A percentile compares a stretch with the other conserved stretches of the same genome.
phyloP scores from a whole-genome alignment of 2,329 filamentous ascomycete species.

The Penicillium griseofulvum region DNA sequence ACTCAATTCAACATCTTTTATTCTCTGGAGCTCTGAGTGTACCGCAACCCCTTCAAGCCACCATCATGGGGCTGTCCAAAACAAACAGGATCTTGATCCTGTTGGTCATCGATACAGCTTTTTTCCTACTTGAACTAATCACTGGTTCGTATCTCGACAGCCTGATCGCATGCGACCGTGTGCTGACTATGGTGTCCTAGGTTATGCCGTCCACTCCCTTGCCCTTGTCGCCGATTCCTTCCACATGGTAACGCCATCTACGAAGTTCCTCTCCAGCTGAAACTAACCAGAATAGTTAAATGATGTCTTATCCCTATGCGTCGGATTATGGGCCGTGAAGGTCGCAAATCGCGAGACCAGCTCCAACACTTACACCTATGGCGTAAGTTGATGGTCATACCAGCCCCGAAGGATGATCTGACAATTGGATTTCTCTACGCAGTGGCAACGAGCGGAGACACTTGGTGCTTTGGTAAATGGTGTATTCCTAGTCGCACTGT shows the following conservation, averaged over 20 bases:
- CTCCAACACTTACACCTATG: conserved; percentile 92
- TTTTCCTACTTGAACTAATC: conserved; percentile 86
- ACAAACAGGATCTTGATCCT: conserved; percentile 88
- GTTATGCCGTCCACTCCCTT: conserved; percentile 84
- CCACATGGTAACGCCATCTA: conserved; percentile 71
- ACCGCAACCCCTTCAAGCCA: conserved; percentile 14
- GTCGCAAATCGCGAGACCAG: conserved; percentile 75
- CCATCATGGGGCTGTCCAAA: conserved; percentile 81
- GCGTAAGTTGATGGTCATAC: conserved; percentile 56
- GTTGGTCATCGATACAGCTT: conserved; percentile 81
- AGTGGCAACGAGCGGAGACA: conserved; percentile 97
- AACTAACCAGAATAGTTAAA: conserved; percentile 63
- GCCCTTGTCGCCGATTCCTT: conserved; percentile 96
- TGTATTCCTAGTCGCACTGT: conserved; percentile 94
- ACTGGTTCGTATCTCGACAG: conserved; percentile 53
- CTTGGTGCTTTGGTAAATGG: conserved; percentile 95
- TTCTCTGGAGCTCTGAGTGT: conserved; percentile 21
- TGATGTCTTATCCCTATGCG: conserved; percentile 90
- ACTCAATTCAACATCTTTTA: no score
- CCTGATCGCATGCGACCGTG: not conserved
- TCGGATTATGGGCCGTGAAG: conserved; percentile 92
- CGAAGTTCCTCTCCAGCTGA: not conserved
- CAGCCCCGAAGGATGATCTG: conserved; percentile 5
- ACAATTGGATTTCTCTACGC: conserved; percentile 6
- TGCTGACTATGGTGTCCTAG: conserved; percentile 34